Evolutionary conservation across 257 asterid genomes (phyloP).

Genomic region (Knoxia roxburghii): DNA sequence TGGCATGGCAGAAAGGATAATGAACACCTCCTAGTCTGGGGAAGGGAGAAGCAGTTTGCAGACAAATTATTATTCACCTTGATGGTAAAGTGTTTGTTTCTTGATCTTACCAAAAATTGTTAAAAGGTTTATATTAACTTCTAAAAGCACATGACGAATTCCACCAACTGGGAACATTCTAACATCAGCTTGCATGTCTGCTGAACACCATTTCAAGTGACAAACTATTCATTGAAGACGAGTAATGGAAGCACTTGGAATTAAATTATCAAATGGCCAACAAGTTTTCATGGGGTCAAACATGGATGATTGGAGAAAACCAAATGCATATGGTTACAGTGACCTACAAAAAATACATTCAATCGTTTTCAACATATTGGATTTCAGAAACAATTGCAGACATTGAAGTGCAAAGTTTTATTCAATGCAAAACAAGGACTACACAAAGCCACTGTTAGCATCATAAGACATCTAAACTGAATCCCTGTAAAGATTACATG

Average conservation of each 20-base stretch:
- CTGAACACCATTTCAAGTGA: too few relatives aligned
- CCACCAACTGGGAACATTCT: background rate
- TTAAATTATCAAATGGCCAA: background rate
- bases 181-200: background rate
- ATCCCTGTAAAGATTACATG: background rate
- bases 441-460: background rate
- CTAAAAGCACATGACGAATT: background rate
- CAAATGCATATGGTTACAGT: background rate
- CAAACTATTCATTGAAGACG: background rate
- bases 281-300: background rate
- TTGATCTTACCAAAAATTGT: background rate
- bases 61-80: background rate
- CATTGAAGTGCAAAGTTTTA: background rate
- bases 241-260: background rate
- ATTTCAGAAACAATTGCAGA: background rate
- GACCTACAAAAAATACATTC: background rate
- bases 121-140: background rate
- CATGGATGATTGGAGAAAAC: background rate
- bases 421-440: background rate
- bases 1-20: background rate
- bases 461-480: background rate
- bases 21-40: background rate
- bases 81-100: background rate
- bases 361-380: background rate
- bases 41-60: background rate